A percentile compares a stretch with the other conserved stretches of the same genome.
Conservation (phyloP, 495 filamentous ascomycete species). For the Neurospora sp. region DNA sequence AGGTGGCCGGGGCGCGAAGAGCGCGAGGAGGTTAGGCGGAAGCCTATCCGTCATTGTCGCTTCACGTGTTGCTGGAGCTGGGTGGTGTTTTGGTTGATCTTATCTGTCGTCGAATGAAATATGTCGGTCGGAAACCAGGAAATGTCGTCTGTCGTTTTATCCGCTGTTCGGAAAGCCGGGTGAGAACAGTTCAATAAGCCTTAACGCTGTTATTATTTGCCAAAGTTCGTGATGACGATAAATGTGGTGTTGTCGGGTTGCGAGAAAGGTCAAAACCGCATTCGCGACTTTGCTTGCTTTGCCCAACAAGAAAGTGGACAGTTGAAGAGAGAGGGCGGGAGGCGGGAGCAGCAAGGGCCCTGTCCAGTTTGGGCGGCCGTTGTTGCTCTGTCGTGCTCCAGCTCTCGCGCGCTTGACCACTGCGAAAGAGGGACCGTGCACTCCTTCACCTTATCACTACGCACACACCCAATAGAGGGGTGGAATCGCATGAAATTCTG, state of each 20-base stretch:
- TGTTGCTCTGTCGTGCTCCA: not conserved
- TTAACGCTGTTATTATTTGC: not conserved
- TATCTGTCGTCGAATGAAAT: not conserved
- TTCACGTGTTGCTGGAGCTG: not conserved
- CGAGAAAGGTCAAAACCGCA: not conserved
- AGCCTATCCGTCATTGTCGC: slow-evolving; percentile 83
- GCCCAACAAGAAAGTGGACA: not conserved
- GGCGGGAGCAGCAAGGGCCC: not conserved
- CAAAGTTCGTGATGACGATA: not conserved
- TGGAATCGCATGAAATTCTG: slow-evolving; percentile 6
- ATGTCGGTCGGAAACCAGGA: not conserved
- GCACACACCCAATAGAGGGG: not conserved
- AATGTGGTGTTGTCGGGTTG: not conserved
- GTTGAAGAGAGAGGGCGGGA: not conserved
- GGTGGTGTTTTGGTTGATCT: not conserved
- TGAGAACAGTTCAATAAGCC: not conserved
- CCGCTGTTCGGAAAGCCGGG: not conserved
- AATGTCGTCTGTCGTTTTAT: not conserved
- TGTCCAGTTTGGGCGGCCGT: not conserved
- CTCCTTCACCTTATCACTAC: not conserved
- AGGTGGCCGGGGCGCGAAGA: slow-evolving; percentile 88
- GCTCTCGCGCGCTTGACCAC: not conserved
- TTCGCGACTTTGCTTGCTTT: not conserved
- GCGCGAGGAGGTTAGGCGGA: slow-evolving; percentile 79
- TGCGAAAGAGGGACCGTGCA: not conserved